These are phyloP conservation scores for Magnaporthiopsis poae DNA, from an alignment of 2,329 filamentous ascomycete genomes.

Conservation along the genomic window DNA sequence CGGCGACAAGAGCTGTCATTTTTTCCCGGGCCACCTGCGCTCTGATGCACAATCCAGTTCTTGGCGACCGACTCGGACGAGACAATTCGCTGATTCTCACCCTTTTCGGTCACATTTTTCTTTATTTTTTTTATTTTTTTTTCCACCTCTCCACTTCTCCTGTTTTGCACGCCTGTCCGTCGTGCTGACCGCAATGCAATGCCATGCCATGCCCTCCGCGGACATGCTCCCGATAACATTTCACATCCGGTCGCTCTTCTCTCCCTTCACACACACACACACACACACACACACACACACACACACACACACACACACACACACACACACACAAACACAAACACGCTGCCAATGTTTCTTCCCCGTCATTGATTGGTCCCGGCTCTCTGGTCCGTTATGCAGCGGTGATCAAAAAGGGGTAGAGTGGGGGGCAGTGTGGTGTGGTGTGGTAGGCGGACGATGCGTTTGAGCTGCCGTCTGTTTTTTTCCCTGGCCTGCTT, in stretches of 20 bases:
- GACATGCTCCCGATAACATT: background rate
- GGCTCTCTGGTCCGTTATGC: background rate
- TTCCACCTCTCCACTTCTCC: background rate
- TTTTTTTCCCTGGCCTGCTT: background rate
- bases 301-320: background rate
- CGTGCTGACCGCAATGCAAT: background rate
- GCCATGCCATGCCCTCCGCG: background rate
- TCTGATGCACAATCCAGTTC: background rate
- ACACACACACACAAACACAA: background rate
- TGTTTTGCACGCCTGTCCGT: background rate
- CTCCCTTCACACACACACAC: background rate
- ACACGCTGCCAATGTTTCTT: background rate
- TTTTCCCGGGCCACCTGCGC: background rate
- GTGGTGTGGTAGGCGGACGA: background rate
- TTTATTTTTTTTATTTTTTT: background rate
- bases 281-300: background rate
- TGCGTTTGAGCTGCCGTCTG: background rate
- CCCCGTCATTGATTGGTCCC: constrained; percentile 1
- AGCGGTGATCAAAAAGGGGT: constrained; percentile 1
- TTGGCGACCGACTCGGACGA: background rate
- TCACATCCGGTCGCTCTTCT: background rate
- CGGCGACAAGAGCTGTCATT: background rate
- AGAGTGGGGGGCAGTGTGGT: background rate
- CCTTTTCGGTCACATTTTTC: background rate
- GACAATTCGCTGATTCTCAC: background rate